Evolutionary conservation across 1,139 yeast species (phyloP).

Genomic region (Saccharomyces hybrid): DNA sequence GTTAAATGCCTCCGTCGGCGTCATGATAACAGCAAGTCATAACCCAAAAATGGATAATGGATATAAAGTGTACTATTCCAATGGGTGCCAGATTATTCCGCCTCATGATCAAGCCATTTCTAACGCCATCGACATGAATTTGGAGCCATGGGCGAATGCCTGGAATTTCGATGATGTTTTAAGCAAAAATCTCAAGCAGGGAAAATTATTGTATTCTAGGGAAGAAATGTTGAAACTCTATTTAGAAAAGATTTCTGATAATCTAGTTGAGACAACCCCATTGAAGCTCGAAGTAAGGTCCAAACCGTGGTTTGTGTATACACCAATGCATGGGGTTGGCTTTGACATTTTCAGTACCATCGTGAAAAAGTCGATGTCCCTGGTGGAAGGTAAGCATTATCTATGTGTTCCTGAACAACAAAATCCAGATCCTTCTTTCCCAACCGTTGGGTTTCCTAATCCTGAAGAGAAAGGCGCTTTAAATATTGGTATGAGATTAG

Average conservation of each 20-base stretch:
- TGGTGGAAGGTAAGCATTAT: slow-evolving; percentile 29
- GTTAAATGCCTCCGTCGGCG: slow-evolving; percentile 64
- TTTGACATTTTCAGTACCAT: slow-evolving; percentile 37
- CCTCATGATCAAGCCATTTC: slow-evolving; percentile 82
- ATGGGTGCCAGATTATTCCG: slow-evolving; percentile 94
- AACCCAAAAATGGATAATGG: slow-evolving; percentile 94
- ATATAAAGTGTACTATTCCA: slow-evolving; percentile 85
- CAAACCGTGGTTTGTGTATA: slow-evolving; percentile 54
- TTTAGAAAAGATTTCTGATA: slow-evolving; percentile 8
- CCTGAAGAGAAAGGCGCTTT: slow-evolving; percentile 95
- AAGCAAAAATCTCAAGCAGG: slow-evolving; percentile 16
- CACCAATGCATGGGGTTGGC: slow-evolving; percentile 97
- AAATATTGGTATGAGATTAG: slow-evolving; percentile 51
- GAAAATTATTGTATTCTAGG: slow-evolving; percentile 29
- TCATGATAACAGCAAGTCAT: slow-evolving; percentile 96
- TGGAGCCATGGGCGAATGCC: slow-evolving; percentile 48
- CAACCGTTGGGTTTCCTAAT: slow-evolving; percentile 84
- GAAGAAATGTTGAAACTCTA: slow-evolving; percentile 31
- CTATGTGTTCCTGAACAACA: slow-evolving; percentile 48
- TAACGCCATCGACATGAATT: slow-evolving; percentile 48
- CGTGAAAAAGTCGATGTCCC: slow-evolving; percentile 22
- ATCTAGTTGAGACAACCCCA: slow-evolving; percentile 14
- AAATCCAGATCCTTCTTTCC: slow-evolving; percentile 73
- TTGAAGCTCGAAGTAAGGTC: slow-evolving; percentile 21
- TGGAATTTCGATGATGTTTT: slow-evolving; percentile 45